Percentiles rank a stretch among this genome's conserved stretches.
Conservation (phyloP, 164 flowering plant species). For the Saururus chinensis region DNA sequence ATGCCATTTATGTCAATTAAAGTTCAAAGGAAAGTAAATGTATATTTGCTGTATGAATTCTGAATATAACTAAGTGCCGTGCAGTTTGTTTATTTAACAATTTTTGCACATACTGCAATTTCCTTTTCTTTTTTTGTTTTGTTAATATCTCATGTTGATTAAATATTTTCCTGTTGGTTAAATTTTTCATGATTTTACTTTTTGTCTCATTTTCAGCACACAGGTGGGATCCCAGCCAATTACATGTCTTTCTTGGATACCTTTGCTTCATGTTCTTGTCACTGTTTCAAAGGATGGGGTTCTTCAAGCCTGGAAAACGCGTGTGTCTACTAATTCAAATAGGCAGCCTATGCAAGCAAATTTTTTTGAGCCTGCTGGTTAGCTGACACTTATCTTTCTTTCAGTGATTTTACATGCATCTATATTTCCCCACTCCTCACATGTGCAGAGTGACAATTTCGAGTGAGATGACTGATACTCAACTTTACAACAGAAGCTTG, state of each 20-base stretch:
- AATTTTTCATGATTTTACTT: not conserved
- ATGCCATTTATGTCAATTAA: no score
- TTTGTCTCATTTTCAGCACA: slow-evolving; percentile 39
- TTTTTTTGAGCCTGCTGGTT: slow-evolving; percentile 96
- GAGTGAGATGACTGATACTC: no score
- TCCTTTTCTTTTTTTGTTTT: no score
- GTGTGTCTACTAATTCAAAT: slow-evolving; percentile 66
- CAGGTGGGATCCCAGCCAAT: slow-evolving; percentile 96
- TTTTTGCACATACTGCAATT: no score
- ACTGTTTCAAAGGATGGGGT: slow-evolving; percentile 89
- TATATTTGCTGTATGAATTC: no score
- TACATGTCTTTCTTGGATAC: slow-evolving; percentile 73
- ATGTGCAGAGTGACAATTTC: no score
- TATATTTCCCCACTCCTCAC: no score
- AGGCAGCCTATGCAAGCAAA: slow-evolving; percentile 82
- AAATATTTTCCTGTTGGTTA: not conserved
- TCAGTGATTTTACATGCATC: not conserved
- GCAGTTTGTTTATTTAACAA: no score
- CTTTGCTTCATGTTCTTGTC: slow-evolving; percentile 60
- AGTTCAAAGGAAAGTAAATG: no score
- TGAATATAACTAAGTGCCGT: no score
- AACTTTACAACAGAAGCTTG: no score
- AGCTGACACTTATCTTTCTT: slow-evolving; percentile 12
- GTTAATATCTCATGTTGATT: not conserved
- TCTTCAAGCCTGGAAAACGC: slow-evolving; percentile 94